phyloP scores from a whole-genome alignment of 108 stramenopile species.

The Nitzschia sp. region DNA sequence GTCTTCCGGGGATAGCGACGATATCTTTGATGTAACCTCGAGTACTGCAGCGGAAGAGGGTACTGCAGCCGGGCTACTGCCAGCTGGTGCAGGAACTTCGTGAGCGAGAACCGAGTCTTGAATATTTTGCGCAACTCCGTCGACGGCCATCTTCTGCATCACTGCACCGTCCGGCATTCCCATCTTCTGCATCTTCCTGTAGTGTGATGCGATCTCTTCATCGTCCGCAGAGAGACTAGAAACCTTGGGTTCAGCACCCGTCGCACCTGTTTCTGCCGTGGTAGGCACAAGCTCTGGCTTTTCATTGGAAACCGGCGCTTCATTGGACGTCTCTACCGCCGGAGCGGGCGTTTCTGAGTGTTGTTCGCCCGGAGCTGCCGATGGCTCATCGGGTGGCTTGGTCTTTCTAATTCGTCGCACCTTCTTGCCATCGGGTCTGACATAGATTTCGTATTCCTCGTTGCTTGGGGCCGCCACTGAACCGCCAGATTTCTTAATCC shows the following conservation, averaged over 20 bases:
- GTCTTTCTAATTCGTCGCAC: constrained; percentile 38
- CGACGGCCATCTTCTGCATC: constrained; percentile 33
- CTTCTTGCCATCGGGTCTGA: constrained; percentile 54
- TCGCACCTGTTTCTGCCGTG: not conserved
- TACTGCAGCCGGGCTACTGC: not conserved
- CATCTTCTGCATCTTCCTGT: constrained; percentile 41
- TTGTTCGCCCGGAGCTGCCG: not conserved
- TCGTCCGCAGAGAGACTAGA: constrained; percentile 31
- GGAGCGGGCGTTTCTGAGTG: not conserved
- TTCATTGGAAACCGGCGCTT: not conserved
- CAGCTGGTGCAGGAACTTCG: constrained; percentile 18
- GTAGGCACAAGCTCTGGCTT: not conserved
- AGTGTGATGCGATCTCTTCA: constrained; percentile 31
- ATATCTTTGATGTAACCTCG: not conserved
- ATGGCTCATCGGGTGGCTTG: constrained; percentile 10
- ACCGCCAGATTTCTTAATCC: constrained; percentile 21
- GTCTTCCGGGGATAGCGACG: constrained; percentile 25
- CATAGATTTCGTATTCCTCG: constrained; percentile 41
- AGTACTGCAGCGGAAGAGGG: not conserved
- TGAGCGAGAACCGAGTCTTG: constrained; percentile 27
- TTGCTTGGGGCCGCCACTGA: constrained; percentile 14
- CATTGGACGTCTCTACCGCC: constrained; percentile 12
- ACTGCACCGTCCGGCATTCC: constrained; percentile 48
- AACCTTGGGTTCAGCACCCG: not conserved
- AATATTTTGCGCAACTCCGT: constrained; percentile 24